Base-by-base conservation (phyloP, 176 grass and related monocot species). In the Aegilops tauschii region DNA sequence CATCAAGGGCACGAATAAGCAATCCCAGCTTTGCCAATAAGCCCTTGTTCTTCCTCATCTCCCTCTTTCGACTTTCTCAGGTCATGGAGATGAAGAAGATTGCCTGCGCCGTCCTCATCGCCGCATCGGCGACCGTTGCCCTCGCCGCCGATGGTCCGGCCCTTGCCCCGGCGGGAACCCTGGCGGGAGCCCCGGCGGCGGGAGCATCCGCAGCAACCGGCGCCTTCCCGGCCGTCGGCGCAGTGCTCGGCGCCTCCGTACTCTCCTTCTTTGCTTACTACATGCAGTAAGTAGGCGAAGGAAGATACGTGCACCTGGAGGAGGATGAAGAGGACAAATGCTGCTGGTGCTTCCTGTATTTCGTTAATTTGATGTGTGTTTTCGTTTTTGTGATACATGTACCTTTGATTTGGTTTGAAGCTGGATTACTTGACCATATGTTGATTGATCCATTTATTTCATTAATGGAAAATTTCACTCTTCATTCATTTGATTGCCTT, bases 51-150 rank as follows among this genome's bases (percentile, higher is more conserved):
- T 79, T 92, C 72, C 80, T 91, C 91, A 6, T 87, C 87, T 86
- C 85, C 71, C 6, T 21, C 40, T 45, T 70, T 28, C n/a, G 32
- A 3, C 1, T 31, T 34, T 32, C n/a, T 66, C 64, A 49, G 56
- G 40, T 32, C 70, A 98, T 92, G 93, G 91, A 93, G 93, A 95
- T 95, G 95, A 98, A 90, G 85, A 98, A 95, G 87, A 66, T 98
- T 32, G 93, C 83, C 66, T 98, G 93, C 82, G 90, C 83, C 37
- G 83, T 90, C 83, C 89, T 98, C 71, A 65, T 88, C 34, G 91
- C 79, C 17, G 91, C 89, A 70, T 90, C 91, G 9, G 89, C 86
- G 52, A 90, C 91, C n/a, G 90, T 87, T 16, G 91, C 85, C 40
- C 35, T 97, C 18, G 93, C 95, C 6, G 63, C 86, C 7, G 95